Evolutionary conservation across 441 rosid genomes (phyloP), one percentile per base, ranked within the genome.

Genomic region (Corymbia citriodora): DNA sequence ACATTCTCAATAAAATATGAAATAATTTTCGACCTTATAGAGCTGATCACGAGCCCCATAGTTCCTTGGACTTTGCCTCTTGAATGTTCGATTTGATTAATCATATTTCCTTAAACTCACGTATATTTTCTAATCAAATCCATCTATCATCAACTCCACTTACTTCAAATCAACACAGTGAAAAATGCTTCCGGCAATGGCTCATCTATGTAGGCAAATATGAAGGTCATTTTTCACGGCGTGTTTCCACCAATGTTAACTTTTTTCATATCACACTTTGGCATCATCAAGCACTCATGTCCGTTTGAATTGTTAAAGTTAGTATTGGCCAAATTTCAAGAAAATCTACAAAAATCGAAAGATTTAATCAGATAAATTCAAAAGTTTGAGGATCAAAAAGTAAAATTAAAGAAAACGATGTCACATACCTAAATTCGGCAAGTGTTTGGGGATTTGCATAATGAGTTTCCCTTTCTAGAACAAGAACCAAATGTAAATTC

Each of bases 281-380:
- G 5, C 1, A 48, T 1, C 19, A 13, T 21, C 31, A 6, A 27
- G 13, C 4, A 1, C 19, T 10, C 31, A 9, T 45, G 7, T 45
- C 49, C 53, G 1, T 7, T 48, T 6, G 52, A 45, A 11, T 1
- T 0, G 10, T 25, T 19, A 0, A 25, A 45, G 16, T 12, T 21
- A 40, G 27, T 5, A 40, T 40, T 6, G 45, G n/a, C 16, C 1
- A 3, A 2, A 74, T 23, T 7, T 74, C n/a, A 1, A 12, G n/a
- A 6, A 23, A 40, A 40, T 40, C 45, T 40, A 40, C 45, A 40
- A 5, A 40, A 40, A 40, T 40, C 6, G 6, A 40, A 40, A 40
- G 45, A 40, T 5, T 40, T 40, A 40, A 40, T 40, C 45, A 40
- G 45, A 40, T 6, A 40, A 40, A 40, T 40, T 40, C 45, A 40